Evolutionary conservation across 1,284 basidiomycete species (phyloP).

Genomic region (Gomphus bonarii): DNA sequence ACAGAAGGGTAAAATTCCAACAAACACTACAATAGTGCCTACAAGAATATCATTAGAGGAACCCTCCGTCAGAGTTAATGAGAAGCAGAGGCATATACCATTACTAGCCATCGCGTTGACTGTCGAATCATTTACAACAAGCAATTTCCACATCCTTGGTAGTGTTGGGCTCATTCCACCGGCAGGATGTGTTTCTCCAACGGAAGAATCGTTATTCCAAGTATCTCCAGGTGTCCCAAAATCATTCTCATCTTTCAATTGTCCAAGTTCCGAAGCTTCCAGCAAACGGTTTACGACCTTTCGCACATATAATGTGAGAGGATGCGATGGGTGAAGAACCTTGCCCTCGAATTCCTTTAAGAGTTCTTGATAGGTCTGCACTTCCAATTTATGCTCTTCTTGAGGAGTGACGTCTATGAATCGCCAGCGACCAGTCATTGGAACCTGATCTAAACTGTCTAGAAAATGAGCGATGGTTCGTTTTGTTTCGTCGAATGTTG

Average conservation of each 20-base stretch:
- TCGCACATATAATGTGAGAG: conserved; percentile 54
- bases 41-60: conserved; percentile 9
- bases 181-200: background rate
- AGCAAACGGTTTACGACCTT: conserved; percentile 68
- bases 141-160: conserved; percentile 56
- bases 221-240: conserved; percentile 1
- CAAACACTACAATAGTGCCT: conserved; percentile 81
- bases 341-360: conserved; percentile 43
- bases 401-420: conserved; percentile 70
- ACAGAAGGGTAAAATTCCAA: conserved; percentile 78
- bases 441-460: conserved; percentile 65
- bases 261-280: conserved; percentile 60
- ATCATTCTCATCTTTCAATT: conserved; percentile 23
- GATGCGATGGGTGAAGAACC: conserved; percentile 63
- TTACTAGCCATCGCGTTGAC: conserved; percentile 79
- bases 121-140: conserved; percentile 65
- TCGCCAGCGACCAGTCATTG: conserved; percentile 74
- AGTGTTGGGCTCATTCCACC: conserved; percentile 17
- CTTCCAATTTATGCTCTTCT: conserved; percentile 47
- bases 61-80: background rate
- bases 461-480: background rate
- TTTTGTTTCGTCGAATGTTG: conserved; percentile 12
- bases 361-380: conserved; percentile 40
- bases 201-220: conserved; percentile 12
- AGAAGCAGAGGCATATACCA: conserved; percentile 28